Evolutionary conservation across 768 basidiomycete species (phyloP).

Genomic region (Serendipita sp.): DNA sequence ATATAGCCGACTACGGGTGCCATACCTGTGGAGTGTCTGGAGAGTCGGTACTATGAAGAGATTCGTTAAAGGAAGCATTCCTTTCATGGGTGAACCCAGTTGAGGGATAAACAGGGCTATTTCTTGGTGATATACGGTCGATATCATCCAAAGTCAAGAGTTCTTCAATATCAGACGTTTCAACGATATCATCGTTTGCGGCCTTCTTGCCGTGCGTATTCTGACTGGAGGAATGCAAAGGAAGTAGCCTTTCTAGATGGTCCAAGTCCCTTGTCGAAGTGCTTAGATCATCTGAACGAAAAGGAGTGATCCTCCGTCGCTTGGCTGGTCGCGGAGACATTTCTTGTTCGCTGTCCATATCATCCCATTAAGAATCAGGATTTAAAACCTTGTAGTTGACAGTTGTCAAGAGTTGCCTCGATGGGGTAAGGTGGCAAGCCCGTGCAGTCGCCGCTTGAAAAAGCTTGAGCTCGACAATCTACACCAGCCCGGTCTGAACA

Average conservation of each 20-base stretch:
- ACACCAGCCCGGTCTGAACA: not conserved
- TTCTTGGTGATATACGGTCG: too few relatives aligned
- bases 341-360: not conserved
- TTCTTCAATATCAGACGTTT: not conserved
- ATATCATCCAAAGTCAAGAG: not conserved
- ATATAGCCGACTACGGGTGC: too few relatives aligned
- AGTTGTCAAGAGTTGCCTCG: not conserved
- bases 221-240: too few relatives aligned
- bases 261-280: too few relatives aligned
- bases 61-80: too few relatives aligned
- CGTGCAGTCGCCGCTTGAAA: conserved; percentile 1
- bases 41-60: too few relatives aligned
- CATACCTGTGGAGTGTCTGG: too few relatives aligned
- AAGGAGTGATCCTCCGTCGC: not conserved
- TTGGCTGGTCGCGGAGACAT: not conserved
- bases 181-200: not conserved
- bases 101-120: too few relatives aligned
- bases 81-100: too few relatives aligned
- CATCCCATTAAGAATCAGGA: not conserved
- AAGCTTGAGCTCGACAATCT: not conserved
- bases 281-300: not conserved
- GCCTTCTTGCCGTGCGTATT: too few relatives aligned
- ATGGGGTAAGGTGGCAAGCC: not conserved
- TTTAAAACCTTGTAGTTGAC: not conserved
- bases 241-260: too few relatives aligned